These are phyloP conservation scores for Pleurostoma richardsiae DNA, from an alignment of 2,329 filamentous ascomycete genomes.

Conservation along the genomic window DNA sequence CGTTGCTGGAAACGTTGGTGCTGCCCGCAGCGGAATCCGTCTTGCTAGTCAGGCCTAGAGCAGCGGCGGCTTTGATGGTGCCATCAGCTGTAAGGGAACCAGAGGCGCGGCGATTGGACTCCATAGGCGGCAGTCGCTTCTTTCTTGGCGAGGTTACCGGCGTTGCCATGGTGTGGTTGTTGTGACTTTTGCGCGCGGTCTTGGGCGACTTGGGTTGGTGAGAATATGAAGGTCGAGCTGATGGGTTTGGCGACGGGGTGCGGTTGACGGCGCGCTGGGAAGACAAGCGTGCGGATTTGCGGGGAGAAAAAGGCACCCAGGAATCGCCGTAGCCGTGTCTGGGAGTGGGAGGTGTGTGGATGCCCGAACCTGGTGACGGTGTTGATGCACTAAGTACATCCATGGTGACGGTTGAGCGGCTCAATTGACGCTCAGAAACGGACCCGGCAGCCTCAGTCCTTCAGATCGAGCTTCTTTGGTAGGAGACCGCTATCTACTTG, in stretches of 20 bases:
- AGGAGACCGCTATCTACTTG: no score
- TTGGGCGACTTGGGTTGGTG: conserved; percentile 21
- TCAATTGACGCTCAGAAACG: no score
- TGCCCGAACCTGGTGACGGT: conserved; percentile 52
- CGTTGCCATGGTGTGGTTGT: conserved; percentile 26
- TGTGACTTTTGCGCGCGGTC: conserved; percentile 9
- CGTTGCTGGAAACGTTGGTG: conserved; percentile 23
- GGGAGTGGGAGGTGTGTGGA: conserved; percentile 66
- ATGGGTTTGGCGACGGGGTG: conserved; percentile 49
- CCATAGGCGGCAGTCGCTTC: conserved; percentile 41
- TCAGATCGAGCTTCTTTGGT: no score
- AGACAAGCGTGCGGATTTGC: conserved; percentile 63
- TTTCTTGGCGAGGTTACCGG: conserved; percentile 45
- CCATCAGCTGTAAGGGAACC: conserved; percentile 37
- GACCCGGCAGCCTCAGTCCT: no score
- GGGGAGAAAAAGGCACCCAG: conserved; percentile 69
- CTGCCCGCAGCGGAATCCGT: conserved; percentile 14
- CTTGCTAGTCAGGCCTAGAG: conserved; percentile 28
- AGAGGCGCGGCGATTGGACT: conserved; percentile 41
- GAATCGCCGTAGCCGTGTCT: conserved; percentile 61
- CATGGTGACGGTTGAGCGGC: conserved; percentile 20
- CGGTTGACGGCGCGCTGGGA: conserved; percentile 44
- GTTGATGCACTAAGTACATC: conserved; percentile 39
- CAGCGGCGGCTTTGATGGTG: conserved; percentile 34
- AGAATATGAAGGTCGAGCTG: conserved; percentile 17